Base-by-base conservation (phyloP, 1,284 basidiomycete genomes). In the Sporisorium graminicola region DNA sequence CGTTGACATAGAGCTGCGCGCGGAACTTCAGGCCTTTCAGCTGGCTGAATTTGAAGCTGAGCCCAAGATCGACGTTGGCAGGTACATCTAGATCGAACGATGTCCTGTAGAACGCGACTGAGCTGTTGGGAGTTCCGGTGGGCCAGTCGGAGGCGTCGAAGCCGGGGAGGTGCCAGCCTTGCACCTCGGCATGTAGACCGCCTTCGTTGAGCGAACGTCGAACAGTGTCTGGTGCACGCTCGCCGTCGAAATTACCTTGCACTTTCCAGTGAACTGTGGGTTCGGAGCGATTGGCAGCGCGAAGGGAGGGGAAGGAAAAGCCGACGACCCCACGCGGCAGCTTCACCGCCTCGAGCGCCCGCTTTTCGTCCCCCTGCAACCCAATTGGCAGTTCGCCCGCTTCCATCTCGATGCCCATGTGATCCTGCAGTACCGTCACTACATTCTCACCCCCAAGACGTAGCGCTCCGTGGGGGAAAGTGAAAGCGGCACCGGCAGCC, bases 111-210 rank as follows among this genome's bases (percentile, higher is more conserved):
- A 94, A 93, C 1, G 55, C 20, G 13, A 93, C 89, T 3, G 92
- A 92, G 0, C 92, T 86, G 37, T 37, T 63, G 10, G 22, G 14
- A 12, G 8, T 5, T 89, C 86, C 52, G 91, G 88, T 5, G 80
- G 53, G 80, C 92, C 92, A 94, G 9, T 83, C 81, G 1, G 89
- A 89, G 3, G 89, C 90, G 62, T 91, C 87, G 83, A 90, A 93
- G 12, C 89, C 90, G 1, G 92, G 93, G 4, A 94, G 88, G 84
- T 94, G 92, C 92, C 92, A 94, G 14, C 93, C 92, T 67, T 88
- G 78, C 40, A 93, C 90, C 82, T 94, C 93, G 27, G 90, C 92
- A 63, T 90, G 91, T 9, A 93, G 88, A 5, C 93, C 93, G 16
- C 93, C 93, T 86, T 93, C 92, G 74, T 94, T 94, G 54, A 92